Percentiles rank a stretch among this genome's conserved stretches.
phyloP scores from a whole-genome alignment of 306 rosid species.

The Fragaria vesca region DNA sequence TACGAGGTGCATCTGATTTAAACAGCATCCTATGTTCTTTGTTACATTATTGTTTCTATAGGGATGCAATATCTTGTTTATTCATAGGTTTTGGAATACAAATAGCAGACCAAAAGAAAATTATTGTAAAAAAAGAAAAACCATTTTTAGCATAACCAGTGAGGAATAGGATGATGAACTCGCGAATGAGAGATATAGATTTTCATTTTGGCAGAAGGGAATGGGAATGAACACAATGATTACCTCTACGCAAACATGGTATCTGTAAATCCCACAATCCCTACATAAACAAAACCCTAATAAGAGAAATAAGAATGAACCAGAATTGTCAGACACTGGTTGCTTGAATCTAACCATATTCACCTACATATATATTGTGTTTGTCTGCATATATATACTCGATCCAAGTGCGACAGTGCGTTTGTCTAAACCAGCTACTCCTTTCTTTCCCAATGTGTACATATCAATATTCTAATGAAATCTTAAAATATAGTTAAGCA shows the following conservation, averaged over 20 bases:
- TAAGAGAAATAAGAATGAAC: slow-evolving; percentile 9
- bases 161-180: not conserved
- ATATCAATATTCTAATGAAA: not conserved
- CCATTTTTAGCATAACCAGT: not conserved
- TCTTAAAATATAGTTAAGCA: not conserved
- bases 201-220: not conserved
- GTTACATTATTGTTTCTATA: not conserved
- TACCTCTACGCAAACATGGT: not conserved
- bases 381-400: not conserved
- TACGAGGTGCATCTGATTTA: slow-evolving; percentile 23
- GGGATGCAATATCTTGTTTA: not conserved
- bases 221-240: not conserved
- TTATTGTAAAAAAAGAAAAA: not conserved
- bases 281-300: slow-evolving; percentile 27
- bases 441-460: slow-evolving; percentile 7
- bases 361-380: not conserved
- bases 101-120: not conserved
- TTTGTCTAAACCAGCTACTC: not conserved
- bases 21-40: slow-evolving; percentile 40
- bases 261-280: not conserved
- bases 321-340: slow-evolving; percentile 17
- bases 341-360: not conserved
- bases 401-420: not conserved
- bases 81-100: too few relatives aligned
- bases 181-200: not conserved